Evolutionary conservation across 1,284 basidiomycete genomes (phyloP), one percentile per base, ranked within the genome.

Genomic region (Tylopilus orsonianus): DNA sequence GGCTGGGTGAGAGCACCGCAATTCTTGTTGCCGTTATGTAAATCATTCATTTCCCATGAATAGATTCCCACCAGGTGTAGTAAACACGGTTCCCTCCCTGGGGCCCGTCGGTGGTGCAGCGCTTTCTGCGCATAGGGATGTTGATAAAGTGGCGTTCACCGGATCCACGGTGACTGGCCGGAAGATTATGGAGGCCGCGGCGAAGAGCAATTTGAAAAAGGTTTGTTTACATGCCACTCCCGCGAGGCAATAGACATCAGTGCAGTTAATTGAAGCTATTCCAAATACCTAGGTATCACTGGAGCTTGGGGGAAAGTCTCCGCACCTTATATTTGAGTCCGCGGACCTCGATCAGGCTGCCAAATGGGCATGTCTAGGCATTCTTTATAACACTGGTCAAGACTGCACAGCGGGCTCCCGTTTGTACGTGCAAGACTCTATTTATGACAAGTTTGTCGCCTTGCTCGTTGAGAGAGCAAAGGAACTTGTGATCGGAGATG

Each of bases 241-340:
- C 51, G 56, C 57, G 56, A 62, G 57, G 62, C 45, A 46, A 43
- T 49, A 48, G 23, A 38, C 42, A 51, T 46, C 48, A 42, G 45
- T 42, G 44, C 41, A 44, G 40, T 53, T 44, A 36, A 29, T 44
- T 61, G 19, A 58, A 43, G 33, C 14, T 43, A 24, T 49, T 27
- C 39, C 27, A 54, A 49, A 54, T 59, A n/a, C 40, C 13, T 16
- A 92, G 81, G 85, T 97, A 44, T 92, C 91, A 42, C 79, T 97
- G 54, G 95, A 98, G 71, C 83, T 98, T 26, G 94, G 94, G 43
- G 94, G 94, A 42, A 98, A 97, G 73, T 92, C 90, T n/a, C 93
- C 94, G 34, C 90, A 94, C 66, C 74, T 92, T 53, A 71, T 92
- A 52, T 91, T 92, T 59, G 84, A 90, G 63, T 88, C 87, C 45